Evolutionary conservation across 805 yeast species (phyloP).

Genomic region (Lipomyces chichibuensis): DNA sequence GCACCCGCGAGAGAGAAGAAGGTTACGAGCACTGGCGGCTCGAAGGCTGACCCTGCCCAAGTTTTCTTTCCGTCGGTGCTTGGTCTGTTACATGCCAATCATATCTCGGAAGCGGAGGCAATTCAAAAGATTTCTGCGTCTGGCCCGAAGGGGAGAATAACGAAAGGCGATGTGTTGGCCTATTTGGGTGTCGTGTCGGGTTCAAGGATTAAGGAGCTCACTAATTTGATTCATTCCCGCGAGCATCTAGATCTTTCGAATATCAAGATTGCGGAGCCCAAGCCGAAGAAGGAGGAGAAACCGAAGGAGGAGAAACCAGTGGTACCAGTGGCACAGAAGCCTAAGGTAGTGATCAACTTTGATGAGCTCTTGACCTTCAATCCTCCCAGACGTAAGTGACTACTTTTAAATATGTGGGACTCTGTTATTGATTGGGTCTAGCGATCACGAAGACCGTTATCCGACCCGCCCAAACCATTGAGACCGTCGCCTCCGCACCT

Average conservation of each 20-base stretch:
- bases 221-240: slow-evolving; percentile 58
- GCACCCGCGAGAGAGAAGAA: slow-evolving; percentile 29
- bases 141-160: slow-evolving; percentile 84
- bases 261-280: slow-evolving; percentile 47
- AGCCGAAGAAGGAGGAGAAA: slow-evolving; percentile 37
- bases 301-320: slow-evolving; percentile 21
- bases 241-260: slow-evolving; percentile 73
- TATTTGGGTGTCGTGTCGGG: slow-evolving; percentile 71
- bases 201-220: slow-evolving; percentile 57
- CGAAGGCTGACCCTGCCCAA: slow-evolving; percentile 66
- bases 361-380: slow-evolving; percentile 32
- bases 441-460: slow-evolving; percentile 28
- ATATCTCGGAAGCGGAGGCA: slow-evolving; percentile 72
- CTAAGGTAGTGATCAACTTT: slow-evolving; percentile 35
- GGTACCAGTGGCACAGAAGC: slow-evolving; percentile 29
- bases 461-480: slow-evolving; percentile 28
- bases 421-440: slow-evolving; percentile 2
- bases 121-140: slow-evolving; percentile 71
- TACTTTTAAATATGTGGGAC: background rate
- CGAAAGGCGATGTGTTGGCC: slow-evolving; percentile 91
- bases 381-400: slow-evolving; percentile 30
- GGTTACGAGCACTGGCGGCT: slow-evolving; percentile 32
- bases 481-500: slow-evolving; percentile 30
- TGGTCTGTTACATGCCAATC: slow-evolving; percentile 60
- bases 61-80: slow-evolving; percentile 79